These are phyloP conservation scores for Actinomucor elegans DNA, from an alignment of 371 early-diverging fungal species.

Conservation along the genomic window DNA sequence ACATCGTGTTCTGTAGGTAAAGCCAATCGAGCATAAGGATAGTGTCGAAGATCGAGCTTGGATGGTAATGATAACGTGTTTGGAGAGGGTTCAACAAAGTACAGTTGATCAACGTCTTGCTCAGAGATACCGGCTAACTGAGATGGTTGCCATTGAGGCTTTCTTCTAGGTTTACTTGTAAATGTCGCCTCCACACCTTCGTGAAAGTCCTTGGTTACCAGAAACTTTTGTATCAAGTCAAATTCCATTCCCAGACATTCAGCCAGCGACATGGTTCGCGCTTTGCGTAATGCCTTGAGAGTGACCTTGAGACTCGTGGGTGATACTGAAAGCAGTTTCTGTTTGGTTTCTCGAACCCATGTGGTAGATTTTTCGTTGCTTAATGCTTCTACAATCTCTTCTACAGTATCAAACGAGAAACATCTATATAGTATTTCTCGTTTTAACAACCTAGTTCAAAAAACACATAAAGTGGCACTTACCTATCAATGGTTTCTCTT, in stretches of 20 bases:
- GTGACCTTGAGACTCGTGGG: conserved; percentile 90
- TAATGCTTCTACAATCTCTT: conserved; percentile 81
- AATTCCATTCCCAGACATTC: conserved; percentile 87
- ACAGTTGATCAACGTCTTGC: conserved; percentile 56
- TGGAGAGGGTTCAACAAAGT: conserved; percentile 51
- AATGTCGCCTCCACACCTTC: conserved; percentile 50
- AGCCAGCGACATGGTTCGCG: conserved; percentile 63
- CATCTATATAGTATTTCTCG: conserved; percentile 53
- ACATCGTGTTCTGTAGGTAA: conserved; percentile 84
- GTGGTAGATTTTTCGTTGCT: conserved; percentile 56
- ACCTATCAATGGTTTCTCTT: conserved; percentile 76
- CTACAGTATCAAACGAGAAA: conserved; percentile 78
- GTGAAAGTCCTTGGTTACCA: conserved; percentile 53
- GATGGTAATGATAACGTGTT: conserved; percentile 35
- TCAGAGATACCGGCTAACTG: conserved; percentile 54
- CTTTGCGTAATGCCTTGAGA: conserved; percentile 73
- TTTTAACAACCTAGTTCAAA: neutral
- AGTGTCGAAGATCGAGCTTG: conserved; percentile 42
- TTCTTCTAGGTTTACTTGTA: conserved; percentile 46
- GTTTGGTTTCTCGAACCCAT: conserved; percentile 78
- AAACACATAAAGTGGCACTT: neutral
- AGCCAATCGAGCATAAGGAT: conserved; percentile 73
- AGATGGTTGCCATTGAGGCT: conserved; percentile 78
- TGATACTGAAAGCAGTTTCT: conserved; percentile 65
- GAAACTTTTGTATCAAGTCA: conserved; percentile 72